phyloP scores from a whole-genome alignment of 768 basidiomycete species.

The Trametes cinnabarina region DNA sequence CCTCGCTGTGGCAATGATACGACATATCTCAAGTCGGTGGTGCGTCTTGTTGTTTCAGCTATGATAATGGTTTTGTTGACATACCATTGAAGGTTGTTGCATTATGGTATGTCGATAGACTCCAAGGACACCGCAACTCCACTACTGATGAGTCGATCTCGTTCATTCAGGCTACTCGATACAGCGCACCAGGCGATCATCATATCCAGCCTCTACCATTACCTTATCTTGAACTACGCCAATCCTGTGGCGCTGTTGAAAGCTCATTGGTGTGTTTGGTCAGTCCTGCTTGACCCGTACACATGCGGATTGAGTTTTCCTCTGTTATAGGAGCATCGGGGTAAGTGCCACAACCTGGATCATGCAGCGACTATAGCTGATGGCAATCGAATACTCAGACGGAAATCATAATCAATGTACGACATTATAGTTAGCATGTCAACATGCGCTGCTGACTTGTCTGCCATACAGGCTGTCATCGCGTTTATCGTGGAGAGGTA shows the following conservation, averaged over 20 bases:
- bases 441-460: too few species aligned
- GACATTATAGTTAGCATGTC: too few species aligned
- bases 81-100: not conserved
- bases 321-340: not conserved
- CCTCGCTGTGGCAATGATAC: not conserved
- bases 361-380: too few species aligned
- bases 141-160: not conserved
- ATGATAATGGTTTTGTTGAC: not conserved
- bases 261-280: conserved; percentile 3
- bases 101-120: not conserved
- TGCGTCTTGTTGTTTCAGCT: not conserved
- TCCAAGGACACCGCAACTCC: too few species aligned
- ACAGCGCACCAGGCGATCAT: conserved; percentile 11
- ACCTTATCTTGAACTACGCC: conserved; percentile 15
- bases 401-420: not conserved
- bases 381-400: too few species aligned
- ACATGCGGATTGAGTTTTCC: too few species aligned
- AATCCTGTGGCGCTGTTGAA: conserved; percentile 7
- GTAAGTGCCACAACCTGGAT: not conserved
- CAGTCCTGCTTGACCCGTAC: not conserved
- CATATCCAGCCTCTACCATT: conserved; percentile 14
- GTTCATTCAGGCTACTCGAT: conserved; percentile 12
- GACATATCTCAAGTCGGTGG: not conserved
- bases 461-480: not conserved
- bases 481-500: not conserved